Evolutionary conservation across 2,329 filamentous ascomycete genomes (phyloP).

Genomic region (Pochonia chlamydosporia): DNA sequence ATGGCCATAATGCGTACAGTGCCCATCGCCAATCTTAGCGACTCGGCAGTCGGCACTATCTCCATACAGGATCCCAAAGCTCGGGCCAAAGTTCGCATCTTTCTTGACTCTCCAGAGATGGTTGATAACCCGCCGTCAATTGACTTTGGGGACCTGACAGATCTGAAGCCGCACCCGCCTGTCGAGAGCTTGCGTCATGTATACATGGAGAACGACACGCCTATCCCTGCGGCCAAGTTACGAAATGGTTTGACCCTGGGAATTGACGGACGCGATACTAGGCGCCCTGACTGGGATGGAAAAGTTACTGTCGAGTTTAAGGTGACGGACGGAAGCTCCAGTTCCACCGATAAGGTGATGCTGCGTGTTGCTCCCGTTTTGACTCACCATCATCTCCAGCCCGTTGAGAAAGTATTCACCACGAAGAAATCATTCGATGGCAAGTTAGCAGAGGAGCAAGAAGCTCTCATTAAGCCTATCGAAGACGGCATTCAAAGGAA

Average conservation of each 20-base stretch:
- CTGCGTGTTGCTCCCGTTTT: constrained; percentile 31
- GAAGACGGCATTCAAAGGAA: neutral
- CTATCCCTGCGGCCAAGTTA: constrained; percentile 22
- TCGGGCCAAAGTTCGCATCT: constrained; percentile 20
- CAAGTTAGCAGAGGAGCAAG: constrained; percentile 3
- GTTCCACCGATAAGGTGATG: constrained; percentile 19
- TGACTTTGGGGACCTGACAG: neutral
- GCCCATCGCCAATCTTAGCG: constrained; percentile 16
- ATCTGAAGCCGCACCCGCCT: neutral
- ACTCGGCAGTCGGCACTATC: constrained; percentile 13
- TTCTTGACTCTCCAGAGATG: constrained; percentile 8
- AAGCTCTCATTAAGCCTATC: neutral
- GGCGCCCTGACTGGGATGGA: constrained; percentile 21
- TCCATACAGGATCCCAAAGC: constrained; percentile 8
- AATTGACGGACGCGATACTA: constrained; percentile 26
- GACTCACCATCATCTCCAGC: constrained; percentile 30
- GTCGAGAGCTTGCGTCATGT: constrained; percentile 17
- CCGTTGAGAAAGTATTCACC: constrained; percentile 19
- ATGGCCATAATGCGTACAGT: constrained; percentile 27
- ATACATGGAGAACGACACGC: constrained; percentile 18
- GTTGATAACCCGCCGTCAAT: neutral
- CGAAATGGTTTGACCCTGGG: constrained; percentile 25
- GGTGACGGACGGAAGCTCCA: constrained; percentile 17
- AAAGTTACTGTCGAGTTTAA: constrained; percentile 21
- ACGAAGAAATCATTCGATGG: constrained; percentile 9